These are phyloP conservation scores for Stipa capillata DNA, from an alignment of 176 grass and related monocot species.

Conservation along the genomic window DNA sequence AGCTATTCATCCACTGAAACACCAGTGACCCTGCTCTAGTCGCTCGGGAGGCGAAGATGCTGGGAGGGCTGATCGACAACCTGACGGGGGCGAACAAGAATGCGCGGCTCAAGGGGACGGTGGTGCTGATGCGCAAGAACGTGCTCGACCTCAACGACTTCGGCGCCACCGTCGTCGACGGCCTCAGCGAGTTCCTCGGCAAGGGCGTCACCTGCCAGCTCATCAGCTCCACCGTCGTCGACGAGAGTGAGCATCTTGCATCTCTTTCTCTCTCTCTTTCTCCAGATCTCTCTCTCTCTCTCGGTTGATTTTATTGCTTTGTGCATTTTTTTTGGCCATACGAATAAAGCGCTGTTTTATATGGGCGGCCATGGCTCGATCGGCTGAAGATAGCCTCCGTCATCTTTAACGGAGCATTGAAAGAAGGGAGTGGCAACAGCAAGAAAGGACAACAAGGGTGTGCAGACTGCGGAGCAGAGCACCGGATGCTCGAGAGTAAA, in stretches of 20 bases:
- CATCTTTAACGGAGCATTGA: not conserved
- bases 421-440: not conserved
- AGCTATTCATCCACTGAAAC: too few species aligned
- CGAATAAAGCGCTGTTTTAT: not conserved
- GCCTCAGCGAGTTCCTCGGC: conserved; percentile 36
- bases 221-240: conserved; percentile 37
- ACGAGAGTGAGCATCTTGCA: too few species aligned
- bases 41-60: not conserved
- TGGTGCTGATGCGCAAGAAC: conserved; percentile 48
- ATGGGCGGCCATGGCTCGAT: not conserved
- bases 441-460: too few species aligned
- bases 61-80: not conserved
- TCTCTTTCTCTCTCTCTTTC: too few species aligned
- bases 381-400: not conserved
- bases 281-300: too few species aligned
- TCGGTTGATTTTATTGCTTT: not conserved
- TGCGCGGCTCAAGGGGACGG: conserved; percentile 20
- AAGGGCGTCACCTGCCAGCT: conserved; percentile 35
- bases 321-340: not conserved
- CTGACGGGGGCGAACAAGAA: not conserved
- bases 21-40: too few species aligned
- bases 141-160: conserved; percentile 45
- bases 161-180: conserved; percentile 23
- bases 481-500: not conserved
- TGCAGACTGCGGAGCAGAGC: not conserved